Evolutionary conservation across 2,329 filamentous ascomycete genomes (phyloP).

Genomic region (Pseudogymnoascus sp.): DNA sequence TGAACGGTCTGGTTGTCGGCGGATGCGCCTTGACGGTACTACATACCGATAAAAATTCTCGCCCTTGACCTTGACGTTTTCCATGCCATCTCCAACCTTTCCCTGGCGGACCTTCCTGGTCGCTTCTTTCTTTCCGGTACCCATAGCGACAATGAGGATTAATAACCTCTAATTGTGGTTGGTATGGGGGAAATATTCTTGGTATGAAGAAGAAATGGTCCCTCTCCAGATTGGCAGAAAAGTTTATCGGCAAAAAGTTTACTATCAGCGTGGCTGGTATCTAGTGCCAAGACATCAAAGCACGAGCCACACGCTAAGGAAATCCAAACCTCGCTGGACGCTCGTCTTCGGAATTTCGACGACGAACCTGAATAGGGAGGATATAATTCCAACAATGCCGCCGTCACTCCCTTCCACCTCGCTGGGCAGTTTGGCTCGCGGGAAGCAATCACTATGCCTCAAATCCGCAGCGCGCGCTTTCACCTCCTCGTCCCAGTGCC

Average conservation of each 20-base stretch:
- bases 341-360: slow-evolving; percentile 2
- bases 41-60: slow-evolving; percentile 92
- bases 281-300: slow-evolving; percentile 4
- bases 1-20: neutral
- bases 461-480: slow-evolving; percentile 34
- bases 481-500: slow-evolving; percentile 36
- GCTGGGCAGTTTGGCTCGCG: slow-evolving; percentile 26
- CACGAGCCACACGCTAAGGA: slow-evolving; percentile 10
- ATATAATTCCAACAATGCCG: slow-evolving; percentile 20
- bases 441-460: slow-evolving; percentile 25
- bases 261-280: slow-evolving; percentile 10
- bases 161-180: slow-evolving; percentile 6
- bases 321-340: slow-evolving; percentile 5
- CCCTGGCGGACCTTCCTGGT: slow-evolving; percentile 76
- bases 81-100: slow-evolving; percentile 78
- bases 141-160: slow-evolving; percentile 50
- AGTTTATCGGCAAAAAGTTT: slow-evolving; percentile 11
- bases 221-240: slow-evolving; percentile 14
- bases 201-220: slow-evolving; percentile 12
- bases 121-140: slow-evolving; percentile 86
- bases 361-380: slow-evolving; percentile 6
- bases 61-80: slow-evolving; percentile 86
- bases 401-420: slow-evolving; percentile 22
- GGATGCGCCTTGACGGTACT: neutral
- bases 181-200: neutral